Evolutionary conservation across 2,329 filamentous ascomycete species (phyloP).

Genomic region (Chaetomiaceae sp.): DNA sequence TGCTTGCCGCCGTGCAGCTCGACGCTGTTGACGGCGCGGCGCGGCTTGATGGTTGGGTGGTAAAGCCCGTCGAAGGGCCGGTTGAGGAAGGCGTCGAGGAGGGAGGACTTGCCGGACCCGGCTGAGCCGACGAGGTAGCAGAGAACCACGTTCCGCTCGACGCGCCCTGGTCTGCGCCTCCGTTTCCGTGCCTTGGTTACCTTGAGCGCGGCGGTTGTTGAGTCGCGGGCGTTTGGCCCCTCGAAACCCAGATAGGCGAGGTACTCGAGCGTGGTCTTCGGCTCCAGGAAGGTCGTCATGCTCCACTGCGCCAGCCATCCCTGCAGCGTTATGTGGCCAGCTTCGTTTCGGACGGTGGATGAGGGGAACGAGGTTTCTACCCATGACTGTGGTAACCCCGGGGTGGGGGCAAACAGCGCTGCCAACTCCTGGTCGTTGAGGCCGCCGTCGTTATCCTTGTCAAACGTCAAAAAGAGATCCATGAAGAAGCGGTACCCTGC

Average conservation of each 20-base stretch:
- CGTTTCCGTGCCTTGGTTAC: slow-evolving; percentile 88
- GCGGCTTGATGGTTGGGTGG: slow-evolving; percentile 89
- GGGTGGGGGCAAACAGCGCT: slow-evolving; percentile 86
- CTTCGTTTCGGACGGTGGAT: slow-evolving; percentile 91
- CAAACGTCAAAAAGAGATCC: slow-evolving; percentile 88
- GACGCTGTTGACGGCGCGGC: slow-evolving; percentile 90
- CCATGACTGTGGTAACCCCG: slow-evolving; percentile 83
- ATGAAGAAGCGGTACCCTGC: slow-evolving; percentile 96
- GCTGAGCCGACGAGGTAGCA: slow-evolving; percentile 87
- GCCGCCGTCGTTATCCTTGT: slow-evolving; percentile 96
- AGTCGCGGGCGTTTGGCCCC: slow-evolving; percentile 65
- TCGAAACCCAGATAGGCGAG: slow-evolving; percentile 95
- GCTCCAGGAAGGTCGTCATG: slow-evolving; percentile 97
- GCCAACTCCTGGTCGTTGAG: slow-evolving; percentile 79
- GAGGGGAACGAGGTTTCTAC: slow-evolving; percentile 82
- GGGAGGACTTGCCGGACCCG: slow-evolving; percentile 81
- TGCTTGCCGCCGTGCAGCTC: slow-evolving; percentile 94
- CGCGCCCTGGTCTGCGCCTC: slow-evolving; percentile 70
- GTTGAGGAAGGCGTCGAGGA: slow-evolving; percentile 87
- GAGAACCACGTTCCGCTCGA: slow-evolving; percentile 89
- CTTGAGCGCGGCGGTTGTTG: slow-evolving; percentile 78
- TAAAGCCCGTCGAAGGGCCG: slow-evolving; percentile 79
- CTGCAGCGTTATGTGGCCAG: slow-evolving; percentile 89
- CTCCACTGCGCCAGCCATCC: slow-evolving; percentile 99
- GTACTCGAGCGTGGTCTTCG: slow-evolving; percentile 91